phyloP scores from a whole-genome alignment of 2,329 filamentous ascomycete species.

The Colletotrichum shisoi region DNA sequence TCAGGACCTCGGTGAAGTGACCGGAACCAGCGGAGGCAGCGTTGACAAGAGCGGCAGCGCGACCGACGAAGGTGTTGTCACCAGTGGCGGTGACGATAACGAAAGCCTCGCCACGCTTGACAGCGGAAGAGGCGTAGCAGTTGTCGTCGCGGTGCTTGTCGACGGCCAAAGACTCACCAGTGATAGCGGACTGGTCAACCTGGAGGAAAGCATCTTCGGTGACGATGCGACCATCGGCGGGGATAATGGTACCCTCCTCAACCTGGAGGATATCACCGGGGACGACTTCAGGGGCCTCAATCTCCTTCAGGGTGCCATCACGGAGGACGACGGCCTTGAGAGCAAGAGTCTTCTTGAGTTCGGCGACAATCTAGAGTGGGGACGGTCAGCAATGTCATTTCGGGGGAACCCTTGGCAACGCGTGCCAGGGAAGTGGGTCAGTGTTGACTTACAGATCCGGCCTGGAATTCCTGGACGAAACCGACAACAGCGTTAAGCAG shows the following conservation, averaged over 20 bases:
- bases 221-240: conserved; percentile 85
- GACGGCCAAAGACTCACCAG: conserved; percentile 88
- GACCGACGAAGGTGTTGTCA: conserved; percentile 90
- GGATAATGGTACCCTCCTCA: conserved; percentile 91
- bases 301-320: conserved; percentile 78
- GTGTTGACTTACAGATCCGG: conserved; percentile 64
- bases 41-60: conserved; percentile 84
- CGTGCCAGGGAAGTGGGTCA: conserved; percentile 28
- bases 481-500: conserved; percentile 85
- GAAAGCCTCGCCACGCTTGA: conserved; percentile 90
- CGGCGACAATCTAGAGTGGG: conserved; percentile 73
- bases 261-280: conserved; percentile 90
- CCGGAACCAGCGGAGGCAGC: conserved; percentile 76
- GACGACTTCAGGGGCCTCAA: conserved; percentile 84
- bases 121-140: conserved; percentile 84
- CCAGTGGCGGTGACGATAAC: conserved; percentile 83
- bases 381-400: conserved; percentile 19
- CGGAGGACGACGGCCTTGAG: conserved; percentile 88
- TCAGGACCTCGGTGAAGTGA: conserved; percentile 91
- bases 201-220: conserved; percentile 86
- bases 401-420: conserved; percentile 31
- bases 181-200: conserved; percentile 91
- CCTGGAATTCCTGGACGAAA: conserved; percentile 90
- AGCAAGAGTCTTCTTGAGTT: conserved; percentile 88
- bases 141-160: conserved; percentile 85